Percentiles rank a stretch among this genome's conserved stretches.
These are phyloP conservation scores for Euphorbia lathyris DNA, from an alignment of 345 rosid genomes.

Conservation along the genomic window DNA sequence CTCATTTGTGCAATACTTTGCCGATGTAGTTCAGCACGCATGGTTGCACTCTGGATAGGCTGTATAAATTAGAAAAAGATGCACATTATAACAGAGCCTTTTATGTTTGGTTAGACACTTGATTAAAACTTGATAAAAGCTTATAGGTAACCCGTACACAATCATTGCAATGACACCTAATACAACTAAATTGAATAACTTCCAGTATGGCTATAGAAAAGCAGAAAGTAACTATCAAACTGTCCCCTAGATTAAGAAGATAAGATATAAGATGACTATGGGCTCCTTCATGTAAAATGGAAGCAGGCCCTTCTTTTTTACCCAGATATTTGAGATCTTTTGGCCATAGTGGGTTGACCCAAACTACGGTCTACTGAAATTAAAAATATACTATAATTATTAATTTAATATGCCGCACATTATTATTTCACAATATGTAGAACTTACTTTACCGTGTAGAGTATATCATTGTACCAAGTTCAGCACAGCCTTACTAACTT, in stretches of 20 bases:
- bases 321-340: not conserved
- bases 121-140: not conserved
- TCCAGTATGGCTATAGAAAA: not conserved
- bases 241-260: not conserved
- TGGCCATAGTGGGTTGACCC: not conserved
- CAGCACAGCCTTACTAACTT: not conserved
- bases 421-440: not conserved
- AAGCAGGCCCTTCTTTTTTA: not conserved
- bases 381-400: not conserved
- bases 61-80: conserved; percentile 23
- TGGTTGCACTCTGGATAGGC: conserved; percentile 75
- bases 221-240: not conserved
- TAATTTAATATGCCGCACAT: not conserved
- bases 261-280: not conserved
- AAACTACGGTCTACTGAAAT: not conserved
- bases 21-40: conserved; percentile 87
- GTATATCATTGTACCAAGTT: not conserved
- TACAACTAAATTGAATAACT: not conserved
- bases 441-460: not conserved
- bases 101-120: not conserved
- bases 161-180: not conserved
- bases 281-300: not conserved
- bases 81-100: not conserved
- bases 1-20: conserved; percentile 91
- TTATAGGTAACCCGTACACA: not conserved